These are phyloP conservation scores for Penicillium sp. DNA, from an alignment of 2,329 filamentous ascomycete species.

Conservation along the genomic window DNA sequence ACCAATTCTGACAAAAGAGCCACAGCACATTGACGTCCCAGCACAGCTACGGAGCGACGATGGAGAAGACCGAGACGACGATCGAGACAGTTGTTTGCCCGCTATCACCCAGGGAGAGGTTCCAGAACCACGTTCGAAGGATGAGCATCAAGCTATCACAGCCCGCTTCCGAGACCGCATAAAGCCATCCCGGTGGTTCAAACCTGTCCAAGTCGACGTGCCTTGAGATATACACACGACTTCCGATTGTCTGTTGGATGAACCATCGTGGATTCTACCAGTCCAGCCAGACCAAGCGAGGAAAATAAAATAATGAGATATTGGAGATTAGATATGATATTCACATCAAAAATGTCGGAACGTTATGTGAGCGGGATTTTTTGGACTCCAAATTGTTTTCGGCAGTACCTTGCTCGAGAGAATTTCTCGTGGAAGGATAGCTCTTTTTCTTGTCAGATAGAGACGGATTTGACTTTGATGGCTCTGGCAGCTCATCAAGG, in stretches of 20 bases:
- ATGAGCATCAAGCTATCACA: constrained; percentile 33
- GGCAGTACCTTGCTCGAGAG: constrained; percentile 16
- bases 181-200: constrained; percentile 19
- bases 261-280: neutral
- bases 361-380: constrained; percentile 46
- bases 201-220: neutral
- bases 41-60: constrained; percentile 33
- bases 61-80: constrained; percentile 33
- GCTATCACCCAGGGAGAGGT: constrained; percentile 33
- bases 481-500: constrained; percentile 41
- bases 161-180: constrained; percentile 24
- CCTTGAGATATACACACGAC: constrained; percentile 8
- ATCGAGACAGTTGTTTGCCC: constrained; percentile 30
- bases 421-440: constrained; percentile 16
- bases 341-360: constrained; percentile 50
- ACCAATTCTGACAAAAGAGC: constrained; percentile 32
- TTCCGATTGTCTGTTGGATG: constrained; percentile 2
- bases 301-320: constrained; percentile 2
- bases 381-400: constrained; percentile 33
- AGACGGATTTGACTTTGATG: constrained; percentile 26
- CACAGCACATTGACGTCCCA: constrained; percentile 40
- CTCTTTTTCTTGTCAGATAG: constrained; percentile 23
- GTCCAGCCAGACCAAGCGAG: neutral
- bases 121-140: constrained; percentile 34
- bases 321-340: constrained; percentile 2